Conservation (phyloP, 331 rosid genomes). For the Erythrophleum ivorense region DNA sequence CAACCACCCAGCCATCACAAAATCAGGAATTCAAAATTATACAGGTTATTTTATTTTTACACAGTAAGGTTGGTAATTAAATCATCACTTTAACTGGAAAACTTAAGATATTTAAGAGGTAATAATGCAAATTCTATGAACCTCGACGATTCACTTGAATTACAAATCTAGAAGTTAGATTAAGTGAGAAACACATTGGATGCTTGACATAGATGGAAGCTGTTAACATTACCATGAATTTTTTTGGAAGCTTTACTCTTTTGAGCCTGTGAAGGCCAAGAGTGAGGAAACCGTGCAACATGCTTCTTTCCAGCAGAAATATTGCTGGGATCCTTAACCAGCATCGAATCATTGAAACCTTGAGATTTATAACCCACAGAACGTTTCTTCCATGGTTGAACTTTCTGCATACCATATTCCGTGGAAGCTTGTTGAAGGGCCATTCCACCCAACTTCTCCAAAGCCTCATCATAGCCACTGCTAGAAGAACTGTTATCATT, state of each 20-base stretch:
- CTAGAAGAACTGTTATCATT: slow-evolving; percentile 65
- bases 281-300: slow-evolving; percentile 57
- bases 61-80: neutral
- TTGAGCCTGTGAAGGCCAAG: slow-evolving; percentile 80
- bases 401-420: slow-evolving; percentile 68
- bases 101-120: neutral
- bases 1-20: slow-evolving; percentile 22
- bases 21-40: slow-evolving; percentile 15
- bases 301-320: slow-evolving; percentile 64
- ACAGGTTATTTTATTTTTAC: neutral
- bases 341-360: slow-evolving; percentile 61
- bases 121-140: neutral
- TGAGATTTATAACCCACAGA: slow-evolving; percentile 45
- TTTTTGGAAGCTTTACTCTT: slow-evolving; percentile 67
- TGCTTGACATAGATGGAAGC: slow-evolving; percentile 26
- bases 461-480: slow-evolving; percentile 59
- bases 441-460: slow-evolving; percentile 76
- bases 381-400: slow-evolving; percentile 54
- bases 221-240: slow-evolving; percentile 62
- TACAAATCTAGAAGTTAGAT: slow-evolving; percentile 4
- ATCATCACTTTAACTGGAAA: neutral
- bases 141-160: neutral
- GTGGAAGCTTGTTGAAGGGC: slow-evolving; percentile 82
- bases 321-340: slow-evolving; percentile 65
- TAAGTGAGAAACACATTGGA: neutral